Evolutionary conservation across 345 rosid genomes (phyloP), one percentile per base, ranked within the genome.

Genomic region (Aquilaria sinensis): DNA sequence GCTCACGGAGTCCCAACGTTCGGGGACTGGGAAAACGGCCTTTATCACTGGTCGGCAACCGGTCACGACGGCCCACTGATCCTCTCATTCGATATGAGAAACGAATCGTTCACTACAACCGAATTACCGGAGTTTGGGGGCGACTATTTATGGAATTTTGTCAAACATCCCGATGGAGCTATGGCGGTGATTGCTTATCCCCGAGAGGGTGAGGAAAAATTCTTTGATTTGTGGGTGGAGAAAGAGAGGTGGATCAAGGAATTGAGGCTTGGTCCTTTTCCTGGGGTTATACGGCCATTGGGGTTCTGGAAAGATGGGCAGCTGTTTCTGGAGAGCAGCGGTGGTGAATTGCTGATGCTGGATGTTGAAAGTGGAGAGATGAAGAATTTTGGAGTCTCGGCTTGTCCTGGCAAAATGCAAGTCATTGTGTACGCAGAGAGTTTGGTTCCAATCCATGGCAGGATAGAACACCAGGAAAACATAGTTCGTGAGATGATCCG

Each of bases 201-300:
- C 14, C 9, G 16, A 6, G 11, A 13, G 3, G 56, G 56, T 1
- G 23, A n/a, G 16, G 49, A 61, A 1, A 61, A n/a, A 10, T 10
- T 11, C 13, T 49, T 61, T 32, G 56, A 61, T 13, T 16, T 61
- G 31, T 61, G 65, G 65, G 65, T 61, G 52, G 32, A 48, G 65
- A 15, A 61, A 9, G 65, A 34, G n/a, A 13, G 55, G 13, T 61
- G 65, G 65, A 61, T 30, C 14, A 61, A 34, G 23, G 2, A 49
- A 50, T 31, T 61, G 23, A 61, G 54, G 12, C 13, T 61, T 48
- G 56, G 52, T 31, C 41, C 65, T 12, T 16, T 51, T 31, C 3
- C 41, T 31, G 65, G 65, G n/a, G 47, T 48, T 6, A 15, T 47
- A 15, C 12, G 45, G 29, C 65, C 56, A 12, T 48, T 61, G 41